Evolutionary conservation across 495 filamentous ascomycete genomes (phyloP), one percentile per base, ranked within the genome.

Genomic region (Penicillium salamii): DNA sequence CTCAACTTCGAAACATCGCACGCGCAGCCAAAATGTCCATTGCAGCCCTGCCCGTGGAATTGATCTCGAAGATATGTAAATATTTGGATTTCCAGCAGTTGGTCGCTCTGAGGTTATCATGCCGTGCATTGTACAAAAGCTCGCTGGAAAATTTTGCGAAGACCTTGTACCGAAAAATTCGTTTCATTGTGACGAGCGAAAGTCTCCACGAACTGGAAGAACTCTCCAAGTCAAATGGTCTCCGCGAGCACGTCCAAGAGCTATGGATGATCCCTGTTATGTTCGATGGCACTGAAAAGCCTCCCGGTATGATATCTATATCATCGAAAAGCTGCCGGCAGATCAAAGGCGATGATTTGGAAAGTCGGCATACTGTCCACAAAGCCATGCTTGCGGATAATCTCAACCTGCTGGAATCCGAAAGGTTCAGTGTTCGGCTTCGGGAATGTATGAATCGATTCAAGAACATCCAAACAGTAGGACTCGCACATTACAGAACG

Each of bases 131-230:
- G 41, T 50, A 50, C 38, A 17, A 38, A 42, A 36, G 3, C 13
- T 48, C 55, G 44, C 41, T 46, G n/a, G 46, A 49, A 24, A 45
- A 35, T 46, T 58, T 58, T 17, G 28, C 42, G 28, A 13, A 38
- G 24, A 24, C 39, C 20, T 54, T n/a, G 46, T 51, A n/a, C 34
- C 24, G 18, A 46, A 53, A 19, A 42, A 54, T 58, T 17, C 20
- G 42, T 24, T 58, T 58, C 41, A 54, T 58, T 42, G 55, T 43
- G 36, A 58, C 46, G 51, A 58, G 50, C 42, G 55, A 58, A 31
- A 44, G 50, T 49, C 55, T 58, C 37, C 19, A 41, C 15, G 42
- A 50, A 54, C 19, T 58, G 11, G 51, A 54, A 50, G 36, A 21
- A 40, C 24, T 54, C 26, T 44, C 55, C 31, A 33, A 33, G 34